Conservation (phyloP, 306 rosid species). For the Senna siamea region DNA sequence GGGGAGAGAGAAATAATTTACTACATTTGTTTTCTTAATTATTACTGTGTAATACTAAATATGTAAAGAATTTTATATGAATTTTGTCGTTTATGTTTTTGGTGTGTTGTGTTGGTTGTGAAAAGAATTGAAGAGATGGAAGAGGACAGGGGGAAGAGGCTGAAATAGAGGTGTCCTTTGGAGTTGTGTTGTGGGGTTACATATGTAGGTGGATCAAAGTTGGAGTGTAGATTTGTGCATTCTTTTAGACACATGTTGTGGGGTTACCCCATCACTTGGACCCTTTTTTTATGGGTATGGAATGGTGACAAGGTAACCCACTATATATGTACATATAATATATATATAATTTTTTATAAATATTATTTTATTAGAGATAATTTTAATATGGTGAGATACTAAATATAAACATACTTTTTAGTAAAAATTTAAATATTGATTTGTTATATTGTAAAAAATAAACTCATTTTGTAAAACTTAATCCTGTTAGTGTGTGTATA, state of each 20-base stretch:
- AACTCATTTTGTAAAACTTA: too few species aligned
- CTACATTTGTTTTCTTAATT: too few species aligned
- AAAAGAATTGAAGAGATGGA: slow-evolving; percentile 8
- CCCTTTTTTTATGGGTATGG: slow-evolving; percentile 54
- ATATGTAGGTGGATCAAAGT: slow-evolving; percentile 26
- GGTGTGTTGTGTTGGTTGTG: background rate
- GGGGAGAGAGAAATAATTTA: too few species aligned
- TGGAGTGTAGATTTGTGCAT: slow-evolving; percentile 38
- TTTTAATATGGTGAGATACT: too few species aligned
- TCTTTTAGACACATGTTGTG: slow-evolving; percentile 51
- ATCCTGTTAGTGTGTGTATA: too few species aligned
- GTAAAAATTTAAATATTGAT: too few species aligned
- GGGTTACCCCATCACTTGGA: slow-evolving; percentile 47
- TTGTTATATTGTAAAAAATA: too few species aligned
- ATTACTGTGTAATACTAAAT: too few species aligned
- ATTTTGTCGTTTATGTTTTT: background rate
- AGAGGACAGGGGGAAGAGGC: background rate
- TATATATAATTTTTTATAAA: too few species aligned
- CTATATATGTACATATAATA: slow-evolving; percentile 22
- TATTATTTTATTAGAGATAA: too few species aligned
- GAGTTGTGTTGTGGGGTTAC: slow-evolving; percentile 35
- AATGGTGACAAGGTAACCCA: slow-evolving; percentile 71
- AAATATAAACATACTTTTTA: too few species aligned
- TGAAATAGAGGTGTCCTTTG: slow-evolving; percentile 30
- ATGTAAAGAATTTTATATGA: too few species aligned